Conservation (phyloP, 1,284 basidiomycete species). For the Heterobasidion parviporum region DNA sequence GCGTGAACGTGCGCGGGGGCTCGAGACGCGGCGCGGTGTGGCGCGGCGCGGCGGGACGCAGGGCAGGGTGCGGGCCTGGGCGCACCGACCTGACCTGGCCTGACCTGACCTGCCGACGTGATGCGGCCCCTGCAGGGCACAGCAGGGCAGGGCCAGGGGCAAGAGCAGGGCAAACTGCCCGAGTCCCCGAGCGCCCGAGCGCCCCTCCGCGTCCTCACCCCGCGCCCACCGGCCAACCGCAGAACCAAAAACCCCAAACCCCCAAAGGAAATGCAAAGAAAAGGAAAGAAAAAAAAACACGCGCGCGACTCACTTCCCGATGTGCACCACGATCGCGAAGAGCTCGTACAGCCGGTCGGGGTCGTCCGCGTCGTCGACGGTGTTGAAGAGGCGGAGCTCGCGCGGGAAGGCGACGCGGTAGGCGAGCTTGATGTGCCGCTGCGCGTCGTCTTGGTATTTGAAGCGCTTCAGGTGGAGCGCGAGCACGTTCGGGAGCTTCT, state of each 20-base stretch:
- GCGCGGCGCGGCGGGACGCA: too few relatives aligned
- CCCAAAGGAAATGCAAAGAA: too few relatives aligned
- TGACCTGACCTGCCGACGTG: too few relatives aligned
- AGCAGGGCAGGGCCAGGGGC: too few relatives aligned
- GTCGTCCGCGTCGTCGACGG: conserved; percentile 87
- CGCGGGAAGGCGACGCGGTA: conserved; percentile 96
- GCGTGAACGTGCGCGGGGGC: too few relatives aligned
- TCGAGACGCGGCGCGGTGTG: too few relatives aligned
- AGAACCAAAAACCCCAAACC: not conserved
- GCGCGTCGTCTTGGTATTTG: conserved; percentile 90
- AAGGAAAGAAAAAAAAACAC: not conserved
- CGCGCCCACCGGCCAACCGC: not conserved
- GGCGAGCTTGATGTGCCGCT: conserved; percentile 87
- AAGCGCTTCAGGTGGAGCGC: conserved; percentile 96
- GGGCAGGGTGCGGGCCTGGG: too few relatives aligned
- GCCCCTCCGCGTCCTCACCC: too few relatives aligned
- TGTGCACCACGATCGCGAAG: conserved; percentile 95
- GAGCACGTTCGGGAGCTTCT: conserved; percentile 88
- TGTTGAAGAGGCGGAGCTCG: conserved; percentile 92
- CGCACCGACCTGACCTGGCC: too few relatives aligned
- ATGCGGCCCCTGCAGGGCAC: too few relatives aligned
- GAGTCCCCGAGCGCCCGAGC: too few relatives aligned
- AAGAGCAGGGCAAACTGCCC: too few relatives aligned
- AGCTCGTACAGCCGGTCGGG: conserved; percentile 89
- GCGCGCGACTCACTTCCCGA: conserved; percentile 64